Base-by-base conservation (phyloP, 192 early-diverging fungal species). In the Tieghemiomyces parasiticus region DNA sequence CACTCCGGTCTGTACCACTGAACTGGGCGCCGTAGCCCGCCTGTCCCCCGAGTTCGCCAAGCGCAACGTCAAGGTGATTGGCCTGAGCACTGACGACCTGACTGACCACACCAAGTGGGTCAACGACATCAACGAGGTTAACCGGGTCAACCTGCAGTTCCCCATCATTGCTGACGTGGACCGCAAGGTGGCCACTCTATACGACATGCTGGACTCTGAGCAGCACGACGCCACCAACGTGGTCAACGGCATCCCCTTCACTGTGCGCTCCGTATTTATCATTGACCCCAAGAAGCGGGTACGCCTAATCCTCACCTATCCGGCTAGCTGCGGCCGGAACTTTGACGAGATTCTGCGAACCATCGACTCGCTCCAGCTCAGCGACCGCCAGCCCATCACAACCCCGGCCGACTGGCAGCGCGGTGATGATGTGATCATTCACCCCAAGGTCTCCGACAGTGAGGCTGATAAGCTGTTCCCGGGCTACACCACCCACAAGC, bases 331-430 rank as follows among this genome's bases (percentile, higher is more conserved):
- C 31, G 87, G 93, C 34, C 83, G 95, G 62, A 98, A 96, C 85
- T 95, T 96, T 85, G 83, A 91, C 67, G 95, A 98, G 78, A 84
- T 98, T 68, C 68, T 98, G 66, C 86, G 95, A 31, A 82, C 85
- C 6, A 79, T 95, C 42, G 95, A 98, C 76, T 91, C 91, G 29
- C 76, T 98, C 53, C 91, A 95, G 77, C 71, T 96, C 31, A 83
- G 83, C 50, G 93, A 98, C 71, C 79, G 75, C 61, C 79, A 89
- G 69, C 81, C 84, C 29, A 85, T 98, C 65, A 89, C 91, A 35
- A 98, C 95, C 28, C 95, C 95, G 16, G 93, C 82, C 63, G 85
- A 92, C 74, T 98, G 95, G 95, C 81, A 76, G 67, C 75, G 79
- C 29, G 87, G 84, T 22, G 80, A 86, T 46, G 84, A 93, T 49